phyloP scores from a whole-genome alignment of 2,329 filamentous ascomycete genomes.

The Curvularia eragrostidis region DNA sequence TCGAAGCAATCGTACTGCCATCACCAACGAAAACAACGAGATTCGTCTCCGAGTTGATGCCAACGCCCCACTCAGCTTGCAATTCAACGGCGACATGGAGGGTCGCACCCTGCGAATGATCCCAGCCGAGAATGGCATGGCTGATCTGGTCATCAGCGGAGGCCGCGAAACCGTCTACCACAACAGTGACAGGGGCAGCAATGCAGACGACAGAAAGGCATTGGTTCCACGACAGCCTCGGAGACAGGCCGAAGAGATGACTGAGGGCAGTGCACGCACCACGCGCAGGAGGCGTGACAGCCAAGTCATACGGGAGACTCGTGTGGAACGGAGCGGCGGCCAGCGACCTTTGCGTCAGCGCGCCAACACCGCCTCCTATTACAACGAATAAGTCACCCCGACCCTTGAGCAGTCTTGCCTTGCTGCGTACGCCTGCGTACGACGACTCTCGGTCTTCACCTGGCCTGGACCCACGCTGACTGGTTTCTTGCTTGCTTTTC shows the following conservation, averaged over 20 bases:
- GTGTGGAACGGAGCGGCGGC: conserved; percentile 25
- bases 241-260: conserved; percentile 42
- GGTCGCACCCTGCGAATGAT: conserved; percentile 46
- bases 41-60: conserved; percentile 47
- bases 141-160: conserved; percentile 45
- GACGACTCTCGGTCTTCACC: conserved; percentile 1
- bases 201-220: conserved; percentile 27
- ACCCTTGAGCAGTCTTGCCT: neutral
- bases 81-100: conserved; percentile 49
- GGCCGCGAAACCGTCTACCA: conserved; percentile 19
- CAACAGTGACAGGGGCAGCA: conserved; percentile 39
- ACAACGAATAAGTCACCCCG: conserved; percentile 21
- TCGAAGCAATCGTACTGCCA: conserved; percentile 36
- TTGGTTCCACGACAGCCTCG: conserved; percentile 27
- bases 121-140: conserved; percentile 46
- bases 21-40: conserved; percentile 41
- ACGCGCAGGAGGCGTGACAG: conserved; percentile 35
- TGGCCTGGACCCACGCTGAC: conserved; percentile 16
- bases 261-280: conserved; percentile 37
- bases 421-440: neutral
- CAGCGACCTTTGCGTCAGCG: conserved; percentile 34
- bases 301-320: conserved; percentile 15
- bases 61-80: conserved; percentile 41
- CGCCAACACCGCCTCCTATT: conserved; percentile 21
- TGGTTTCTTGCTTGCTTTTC: conserved; percentile 8